Percentiles rank a stretch among this genome's conserved stretches.
These are phyloP conservation scores for Puccinia coronata DNA, from an alignment of 1,284 basidiomycete species.

Conservation along the genomic window DNA sequence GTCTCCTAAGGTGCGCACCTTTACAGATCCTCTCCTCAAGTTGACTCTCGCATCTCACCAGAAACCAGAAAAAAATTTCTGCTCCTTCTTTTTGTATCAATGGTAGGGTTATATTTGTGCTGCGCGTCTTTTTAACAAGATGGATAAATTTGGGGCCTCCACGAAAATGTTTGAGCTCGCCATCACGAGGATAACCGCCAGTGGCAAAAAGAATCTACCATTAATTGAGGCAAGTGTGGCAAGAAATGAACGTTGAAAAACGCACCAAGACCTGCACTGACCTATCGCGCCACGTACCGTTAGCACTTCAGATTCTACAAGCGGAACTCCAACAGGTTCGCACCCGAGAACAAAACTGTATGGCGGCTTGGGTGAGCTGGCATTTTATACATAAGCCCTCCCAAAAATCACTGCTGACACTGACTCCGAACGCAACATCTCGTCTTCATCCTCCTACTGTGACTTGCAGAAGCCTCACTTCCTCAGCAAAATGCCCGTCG, in stretches of 20 bases:
- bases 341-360: neutral
- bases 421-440: neutral
- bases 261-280: neutral
- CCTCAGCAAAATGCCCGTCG: neutral
- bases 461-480: neutral
- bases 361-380: too few relatives aligned
- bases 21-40: too few relatives aligned
- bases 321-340: conserved; percentile 32
- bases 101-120: conserved; percentile 40
- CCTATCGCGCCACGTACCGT: neutral
- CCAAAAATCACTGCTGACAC: neutral
- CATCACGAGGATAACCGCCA: conserved; percentile 9
- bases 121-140: conserved; percentile 37
- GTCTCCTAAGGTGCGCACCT: conserved; percentile 21
- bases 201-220: neutral
- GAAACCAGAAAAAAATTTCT: neutral
- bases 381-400: neutral
- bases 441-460: neutral
- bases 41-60: neutral
- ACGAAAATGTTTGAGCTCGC: conserved; percentile 38
- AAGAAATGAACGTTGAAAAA: neutral
- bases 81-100: neutral
- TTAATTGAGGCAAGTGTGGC: conserved; percentile 28
- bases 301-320: conserved; percentile 3
- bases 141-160: conserved; percentile 18